phyloP scores from a whole-genome alignment of 1,284 basidiomycete species.

The Mycosarcoma mackinlayi region DNA sequence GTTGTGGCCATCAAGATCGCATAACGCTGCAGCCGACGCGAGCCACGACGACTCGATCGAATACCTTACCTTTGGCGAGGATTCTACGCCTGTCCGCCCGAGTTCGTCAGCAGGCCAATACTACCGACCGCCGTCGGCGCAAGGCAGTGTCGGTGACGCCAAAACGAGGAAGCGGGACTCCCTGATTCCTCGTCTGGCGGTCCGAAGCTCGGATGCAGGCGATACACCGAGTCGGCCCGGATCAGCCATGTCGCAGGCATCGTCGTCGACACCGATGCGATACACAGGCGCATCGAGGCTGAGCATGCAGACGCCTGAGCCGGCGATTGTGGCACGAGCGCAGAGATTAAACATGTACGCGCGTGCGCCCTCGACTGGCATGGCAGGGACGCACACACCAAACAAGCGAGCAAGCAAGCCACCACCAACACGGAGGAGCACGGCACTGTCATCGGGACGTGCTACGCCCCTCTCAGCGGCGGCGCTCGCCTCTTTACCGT shows the following conservation, averaged over 20 bases:
- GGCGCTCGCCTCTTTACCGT: slow-evolving; percentile 54
- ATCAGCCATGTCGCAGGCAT: slow-evolving; percentile 55
- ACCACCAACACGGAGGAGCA: slow-evolving; percentile 44
- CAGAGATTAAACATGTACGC: slow-evolving; percentile 59
- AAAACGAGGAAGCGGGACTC: slow-evolving; percentile 46
- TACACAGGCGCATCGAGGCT: slow-evolving; percentile 48
- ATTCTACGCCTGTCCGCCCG: slow-evolving; percentile 25
- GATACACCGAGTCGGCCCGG: slow-evolving; percentile 40
- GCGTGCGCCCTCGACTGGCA: slow-evolving; percentile 42
- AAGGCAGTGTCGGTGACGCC: slow-evolving; percentile 41
- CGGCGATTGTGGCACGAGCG: slow-evolving; percentile 56
- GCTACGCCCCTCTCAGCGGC: slow-evolving; percentile 61
- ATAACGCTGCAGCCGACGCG: not conserved
- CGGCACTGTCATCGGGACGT: slow-evolving; percentile 36
- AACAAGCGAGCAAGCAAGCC: slow-evolving; percentile 58
- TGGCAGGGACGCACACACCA: slow-evolving; percentile 20
- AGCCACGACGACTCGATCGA: slow-evolving; percentile 40
- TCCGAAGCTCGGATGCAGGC: slow-evolving; percentile 20
- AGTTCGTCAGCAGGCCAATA: slow-evolving; percentile 48
- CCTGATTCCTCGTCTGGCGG: slow-evolving; percentile 50
- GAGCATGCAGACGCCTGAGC: slow-evolving; percentile 64
- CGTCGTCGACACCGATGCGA: slow-evolving; percentile 35
- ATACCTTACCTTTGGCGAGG: slow-evolving; percentile 19
- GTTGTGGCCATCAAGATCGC: slow-evolving; percentile 20
- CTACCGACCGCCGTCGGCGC: slow-evolving; percentile 54